A percentile compares a stretch with the other conserved stretches of the same genome.
phyloP scores from a whole-genome alignment of 148 eudicot genomes.

The Agrostemma githago region DNA sequence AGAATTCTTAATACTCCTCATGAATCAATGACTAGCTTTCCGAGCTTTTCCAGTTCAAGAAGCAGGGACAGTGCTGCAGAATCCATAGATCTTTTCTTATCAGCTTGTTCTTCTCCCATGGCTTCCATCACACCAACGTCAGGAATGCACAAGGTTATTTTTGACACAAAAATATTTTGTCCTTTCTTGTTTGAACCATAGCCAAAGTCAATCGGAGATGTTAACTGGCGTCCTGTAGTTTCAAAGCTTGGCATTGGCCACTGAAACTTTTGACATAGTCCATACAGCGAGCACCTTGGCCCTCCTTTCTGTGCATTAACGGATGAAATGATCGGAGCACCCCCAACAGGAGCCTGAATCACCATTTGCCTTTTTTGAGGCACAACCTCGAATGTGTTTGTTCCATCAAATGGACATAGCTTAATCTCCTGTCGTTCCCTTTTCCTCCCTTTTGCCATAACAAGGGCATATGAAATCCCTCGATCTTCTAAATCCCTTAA shows the following conservation, averaged over 20 bases:
- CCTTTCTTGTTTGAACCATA: slow-evolving; percentile 49
- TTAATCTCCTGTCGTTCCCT: slow-evolving; percentile 17
- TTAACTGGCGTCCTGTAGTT: slow-evolving; percentile 56
- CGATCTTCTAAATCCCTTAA: slow-evolving; percentile 56
- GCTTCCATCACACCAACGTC: slow-evolving; percentile 46
- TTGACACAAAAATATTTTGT: slow-evolving; percentile 48
- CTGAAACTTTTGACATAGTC: slow-evolving; percentile 61
- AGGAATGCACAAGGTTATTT: slow-evolving; percentile 67
- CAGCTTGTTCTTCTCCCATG: slow-evolving; percentile 57
- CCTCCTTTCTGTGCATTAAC: slow-evolving; percentile 66
- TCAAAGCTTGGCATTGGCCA: slow-evolving; percentile 78
- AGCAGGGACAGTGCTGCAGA: slow-evolving; percentile 78
- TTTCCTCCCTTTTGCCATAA: slow-evolving; percentile 41
- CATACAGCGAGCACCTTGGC: slow-evolving; percentile 60
- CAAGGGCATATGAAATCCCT: slow-evolving; percentile 46
- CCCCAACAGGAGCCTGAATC: slow-evolving; percentile 20
- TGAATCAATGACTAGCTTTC: slow-evolving; percentile 43
- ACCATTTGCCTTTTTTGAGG: slow-evolving; percentile 39
- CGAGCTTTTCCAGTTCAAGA: slow-evolving; percentile 44
- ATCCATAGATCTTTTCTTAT: slow-evolving; percentile 76
- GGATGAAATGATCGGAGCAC: slow-evolving; percentile 43
- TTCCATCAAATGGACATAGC: slow-evolving; percentile 1
- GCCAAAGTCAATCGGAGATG: slow-evolving; percentile 47
- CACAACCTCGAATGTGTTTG: not conserved
- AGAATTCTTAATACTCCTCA: not conserved